These are phyloP conservation scores for Fusarium neocosmosporiellum DNA, from an alignment of 2,329 filamentous ascomycete species.

Conservation along the genomic window DNA sequence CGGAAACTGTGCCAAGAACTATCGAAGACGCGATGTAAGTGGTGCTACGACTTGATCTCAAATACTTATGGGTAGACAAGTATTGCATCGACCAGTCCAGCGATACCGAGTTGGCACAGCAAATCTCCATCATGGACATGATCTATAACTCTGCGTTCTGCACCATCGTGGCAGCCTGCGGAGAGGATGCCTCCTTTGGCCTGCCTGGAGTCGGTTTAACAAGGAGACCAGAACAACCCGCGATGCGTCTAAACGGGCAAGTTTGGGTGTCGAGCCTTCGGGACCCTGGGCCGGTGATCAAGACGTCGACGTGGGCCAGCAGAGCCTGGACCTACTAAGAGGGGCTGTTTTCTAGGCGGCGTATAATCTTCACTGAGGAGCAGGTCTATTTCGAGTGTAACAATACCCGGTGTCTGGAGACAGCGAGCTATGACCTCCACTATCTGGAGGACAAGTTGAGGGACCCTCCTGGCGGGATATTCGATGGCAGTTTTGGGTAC, in stretches of 20 bases:
- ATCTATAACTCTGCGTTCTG: background rate
- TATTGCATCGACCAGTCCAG: background rate
- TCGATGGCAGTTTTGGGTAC: background rate
- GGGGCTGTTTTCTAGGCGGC: background rate
- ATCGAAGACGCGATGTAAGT: background rate
- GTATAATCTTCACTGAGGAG: background rate
- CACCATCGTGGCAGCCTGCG: background rate
- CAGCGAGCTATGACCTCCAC: background rate
- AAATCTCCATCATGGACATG: background rate
- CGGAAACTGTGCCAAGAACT: background rate
- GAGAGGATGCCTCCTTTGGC: background rate
- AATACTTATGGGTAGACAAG: background rate
- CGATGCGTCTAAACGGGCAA: background rate
- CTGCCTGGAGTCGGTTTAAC: background rate
- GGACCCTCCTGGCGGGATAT: background rate
- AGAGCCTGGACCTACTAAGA: background rate
- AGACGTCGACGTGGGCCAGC: background rate
- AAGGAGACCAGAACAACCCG: background rate
- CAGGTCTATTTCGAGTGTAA: background rate
- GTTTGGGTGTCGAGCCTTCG: background rate
- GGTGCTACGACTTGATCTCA: background rate
- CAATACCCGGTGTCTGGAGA: background rate
- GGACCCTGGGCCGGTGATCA: background rate
- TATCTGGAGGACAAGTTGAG: background rate
- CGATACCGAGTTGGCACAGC: background rate